Conservation (phyloP, 192 early-diverging fungal genomes). For the Coemansia aciculifera region DNA sequence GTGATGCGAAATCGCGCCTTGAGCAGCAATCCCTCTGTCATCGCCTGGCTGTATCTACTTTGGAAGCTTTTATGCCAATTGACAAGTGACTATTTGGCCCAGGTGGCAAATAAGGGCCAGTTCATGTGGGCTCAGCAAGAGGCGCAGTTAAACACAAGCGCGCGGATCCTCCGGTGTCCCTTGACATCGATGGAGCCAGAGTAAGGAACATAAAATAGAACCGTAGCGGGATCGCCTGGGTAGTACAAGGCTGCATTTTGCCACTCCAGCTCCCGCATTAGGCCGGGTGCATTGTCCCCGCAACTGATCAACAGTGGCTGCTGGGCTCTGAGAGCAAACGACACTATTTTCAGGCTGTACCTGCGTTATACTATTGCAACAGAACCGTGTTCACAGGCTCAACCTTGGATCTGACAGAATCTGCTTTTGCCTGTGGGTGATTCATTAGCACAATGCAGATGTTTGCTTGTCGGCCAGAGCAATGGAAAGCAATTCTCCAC, state of each 20-base stretch:
- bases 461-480: not conserved
- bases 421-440: not conserved
- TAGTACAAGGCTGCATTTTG: conserved; percentile 4
- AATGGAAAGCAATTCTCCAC: not conserved
- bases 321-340: not conserved
- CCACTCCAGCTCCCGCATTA: conserved; percentile 1
- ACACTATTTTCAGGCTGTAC: not conserved
- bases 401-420: not conserved
- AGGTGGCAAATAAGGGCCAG: not conserved
- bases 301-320: conserved; percentile 3
- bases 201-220: not conserved
- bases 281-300: not conserved
- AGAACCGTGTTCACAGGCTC: not conserved
- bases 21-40: not conserved
- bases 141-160: not conserved
- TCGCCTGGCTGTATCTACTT: not conserved
- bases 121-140: not conserved
- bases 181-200: conserved; percentile 2
- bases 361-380: not conserved
- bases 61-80: not conserved
- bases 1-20: conserved; percentile 4
- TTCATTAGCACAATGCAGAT: not conserved
- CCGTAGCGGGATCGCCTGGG: not conserved
- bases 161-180: not conserved
- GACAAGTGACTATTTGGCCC: not conserved